Evolutionary conservation across 768 basidiomycete genomes (phyloP).

Genomic region (Scleroderma citrinum): DNA sequence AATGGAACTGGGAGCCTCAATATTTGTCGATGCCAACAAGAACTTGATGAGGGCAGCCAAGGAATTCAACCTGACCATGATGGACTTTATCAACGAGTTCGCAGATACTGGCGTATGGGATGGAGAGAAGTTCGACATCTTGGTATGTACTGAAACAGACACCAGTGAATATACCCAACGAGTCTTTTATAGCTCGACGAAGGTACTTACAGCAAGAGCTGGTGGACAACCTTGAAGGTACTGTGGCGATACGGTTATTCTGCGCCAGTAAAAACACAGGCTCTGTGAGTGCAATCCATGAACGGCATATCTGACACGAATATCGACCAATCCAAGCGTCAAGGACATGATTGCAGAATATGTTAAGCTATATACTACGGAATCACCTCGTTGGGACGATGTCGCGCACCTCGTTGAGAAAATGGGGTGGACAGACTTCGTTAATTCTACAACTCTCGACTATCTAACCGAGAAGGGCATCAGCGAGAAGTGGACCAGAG

Average conservation of each 20-base stretch:
- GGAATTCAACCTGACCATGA: slow-evolving; percentile 68
- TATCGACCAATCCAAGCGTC: slow-evolving; percentile 40
- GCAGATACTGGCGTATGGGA: slow-evolving; percentile 71
- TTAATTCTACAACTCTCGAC: slow-evolving; percentile 47
- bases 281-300: slow-evolving; percentile 37
- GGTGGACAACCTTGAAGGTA: slow-evolving; percentile 71
- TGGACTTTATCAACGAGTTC: slow-evolving; percentile 45
- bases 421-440: slow-evolving; percentile 45
- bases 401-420: slow-evolving; percentile 50
- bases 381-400: slow-evolving; percentile 56
- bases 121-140: slow-evolving; percentile 62
- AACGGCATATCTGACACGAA: neutral
- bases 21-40: slow-evolving; percentile 75
- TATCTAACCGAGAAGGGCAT: slow-evolving; percentile 55
- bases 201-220: slow-evolving; percentile 32
- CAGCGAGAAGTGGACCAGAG: slow-evolving; percentile 51
- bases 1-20: slow-evolving; percentile 82
- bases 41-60: slow-evolving; percentile 68
- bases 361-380: slow-evolving; percentile 47
- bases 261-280: slow-evolving; percentile 51
- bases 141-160: slow-evolving; percentile 36
- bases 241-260: slow-evolving; percentile 73
- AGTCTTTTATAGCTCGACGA: slow-evolving; percentile 35
- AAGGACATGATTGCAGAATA: slow-evolving; percentile 46
- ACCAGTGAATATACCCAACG: slow-evolving; percentile 2